These are phyloP conservation scores for Sesbania bispinosa DNA, from an alignment of 306 rosid species.

Conservation along the genomic window DNA sequence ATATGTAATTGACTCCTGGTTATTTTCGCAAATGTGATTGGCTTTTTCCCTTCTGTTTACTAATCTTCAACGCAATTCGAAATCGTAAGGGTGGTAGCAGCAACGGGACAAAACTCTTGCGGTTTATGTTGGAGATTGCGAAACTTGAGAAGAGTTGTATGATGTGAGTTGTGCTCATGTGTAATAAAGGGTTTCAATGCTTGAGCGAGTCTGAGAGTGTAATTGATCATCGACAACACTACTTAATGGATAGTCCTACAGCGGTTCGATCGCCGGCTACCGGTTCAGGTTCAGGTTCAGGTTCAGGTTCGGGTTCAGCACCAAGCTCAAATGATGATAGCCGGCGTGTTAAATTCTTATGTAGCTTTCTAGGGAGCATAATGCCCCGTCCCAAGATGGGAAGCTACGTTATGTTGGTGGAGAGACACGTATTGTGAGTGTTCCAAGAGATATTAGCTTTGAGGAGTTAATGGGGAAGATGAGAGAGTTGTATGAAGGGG, in stretches of 20 bases:
- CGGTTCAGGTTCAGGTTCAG: conserved; percentile 38
- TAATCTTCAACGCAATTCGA: conserved; percentile 21
- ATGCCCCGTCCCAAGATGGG: conserved; percentile 99
- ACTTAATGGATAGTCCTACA: conserved; percentile 70
- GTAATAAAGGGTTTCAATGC: conserved; percentile 58
- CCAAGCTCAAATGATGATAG: conserved; percentile 51
- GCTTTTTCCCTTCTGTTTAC: not conserved
- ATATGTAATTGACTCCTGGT: not conserved
- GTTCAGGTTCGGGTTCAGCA: no score
- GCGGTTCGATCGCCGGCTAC: conserved; percentile 41
- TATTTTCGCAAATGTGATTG: conserved; percentile 21
- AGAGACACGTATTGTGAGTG: conserved; percentile 93
- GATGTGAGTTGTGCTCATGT: conserved; percentile 47
- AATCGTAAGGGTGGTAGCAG: conserved; percentile 22
- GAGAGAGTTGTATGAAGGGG: conserved; percentile 87
- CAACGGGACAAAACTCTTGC: not conserved
- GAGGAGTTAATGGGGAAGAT: conserved; percentile 90
- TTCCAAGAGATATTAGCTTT: conserved; percentile 52
- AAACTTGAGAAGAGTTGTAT: conserved; percentile 26
- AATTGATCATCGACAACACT: conserved; percentile 38
- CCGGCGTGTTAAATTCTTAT: conserved; percentile 82
- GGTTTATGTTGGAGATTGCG: conserved; percentile 7
- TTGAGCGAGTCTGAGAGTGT: conserved; percentile 47
- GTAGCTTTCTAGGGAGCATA: conserved; percentile 86
- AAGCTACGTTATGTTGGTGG: conserved; percentile 95